These are phyloP conservation scores for Neonectria coccinea DNA, from an alignment of 2,329 filamentous ascomycete genomes.

Conservation along the genomic window DNA sequence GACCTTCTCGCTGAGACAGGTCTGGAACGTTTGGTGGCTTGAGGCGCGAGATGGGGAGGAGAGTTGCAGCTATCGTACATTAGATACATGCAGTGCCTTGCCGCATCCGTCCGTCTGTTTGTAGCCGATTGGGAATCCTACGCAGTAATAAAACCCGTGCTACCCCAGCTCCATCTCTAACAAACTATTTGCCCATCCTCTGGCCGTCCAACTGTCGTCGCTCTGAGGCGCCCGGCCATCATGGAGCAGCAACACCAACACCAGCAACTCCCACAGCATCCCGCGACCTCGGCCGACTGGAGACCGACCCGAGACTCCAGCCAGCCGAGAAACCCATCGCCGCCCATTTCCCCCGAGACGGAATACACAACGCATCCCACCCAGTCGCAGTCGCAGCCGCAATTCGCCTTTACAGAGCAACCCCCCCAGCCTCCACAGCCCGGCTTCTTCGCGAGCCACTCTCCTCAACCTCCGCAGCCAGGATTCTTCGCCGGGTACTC, in stretches of 20 bases:
- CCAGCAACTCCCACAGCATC: neutral
- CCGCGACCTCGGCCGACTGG: constrained; percentile 19
- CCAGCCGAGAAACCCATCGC: neutral
- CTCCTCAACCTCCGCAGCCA: neutral
- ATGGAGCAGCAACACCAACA: constrained; percentile 15
- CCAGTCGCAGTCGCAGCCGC: constrained; percentile 2
- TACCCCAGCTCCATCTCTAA: neutral
- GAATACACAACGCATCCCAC: neutral
- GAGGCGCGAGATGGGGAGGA: neutral
- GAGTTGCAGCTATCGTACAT: neutral
- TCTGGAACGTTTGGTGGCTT: constrained; percentile 16
- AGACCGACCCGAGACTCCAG: constrained; percentile 20
- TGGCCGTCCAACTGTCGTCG: neutral
- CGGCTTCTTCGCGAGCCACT: neutral
- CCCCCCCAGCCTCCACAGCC: constrained; percentile 1
- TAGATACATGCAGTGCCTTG: too few relatives aligned
- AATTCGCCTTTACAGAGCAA: constrained; percentile 9
- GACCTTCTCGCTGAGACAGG: constrained; percentile 16
- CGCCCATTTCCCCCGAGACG: constrained; percentile 19
- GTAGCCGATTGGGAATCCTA: neutral
- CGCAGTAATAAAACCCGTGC: neutral
- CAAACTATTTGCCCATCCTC: too few relatives aligned
- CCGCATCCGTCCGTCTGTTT: too few relatives aligned
- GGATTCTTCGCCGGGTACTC: neutral
- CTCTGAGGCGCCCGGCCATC: neutral